Percentiles rank a stretch among this genome's conserved stretches.
Conservation (phyloP, 2,329 filamentous ascomycete species). For the Aspergillus neoniger region DNA sequence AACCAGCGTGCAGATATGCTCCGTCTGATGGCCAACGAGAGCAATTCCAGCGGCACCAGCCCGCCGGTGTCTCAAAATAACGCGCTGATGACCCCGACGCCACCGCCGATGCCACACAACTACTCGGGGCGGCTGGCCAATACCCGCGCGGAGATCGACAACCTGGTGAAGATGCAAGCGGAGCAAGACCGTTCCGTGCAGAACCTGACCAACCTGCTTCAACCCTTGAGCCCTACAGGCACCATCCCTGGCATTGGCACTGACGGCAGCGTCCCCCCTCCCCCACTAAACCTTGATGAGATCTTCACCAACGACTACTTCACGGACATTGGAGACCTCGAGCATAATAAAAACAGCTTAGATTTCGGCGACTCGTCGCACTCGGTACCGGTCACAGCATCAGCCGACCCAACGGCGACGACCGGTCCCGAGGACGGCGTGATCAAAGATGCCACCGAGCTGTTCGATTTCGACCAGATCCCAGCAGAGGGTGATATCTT, state of each 20-base stretch:
- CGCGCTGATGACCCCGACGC: slow-evolving; percentile 57
- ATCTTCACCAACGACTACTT: slow-evolving; percentile 62
- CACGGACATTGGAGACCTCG: slow-evolving; percentile 42
- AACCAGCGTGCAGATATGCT: slow-evolving; percentile 52
- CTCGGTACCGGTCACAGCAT: slow-evolving; percentile 19
- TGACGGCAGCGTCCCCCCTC: slow-evolving; percentile 44
- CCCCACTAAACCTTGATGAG: slow-evolving; percentile 57
- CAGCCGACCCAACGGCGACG: slow-evolving; percentile 21
- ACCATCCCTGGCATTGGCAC: slow-evolving; percentile 68
- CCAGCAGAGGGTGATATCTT: slow-evolving; percentile 38
- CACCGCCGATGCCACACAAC: slow-evolving; percentile 56
- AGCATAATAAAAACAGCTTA: slow-evolving; percentile 31
- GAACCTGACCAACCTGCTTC: slow-evolving; percentile 71
- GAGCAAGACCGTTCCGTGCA: slow-evolving; percentile 78
- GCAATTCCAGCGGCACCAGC: slow-evolving; percentile 44
- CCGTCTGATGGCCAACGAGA: slow-evolving; percentile 50
- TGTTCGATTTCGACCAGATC: slow-evolving; percentile 47
- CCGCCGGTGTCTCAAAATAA: slow-evolving; percentile 51
- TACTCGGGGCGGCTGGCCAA: slow-evolving; percentile 56
- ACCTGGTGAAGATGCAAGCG: slow-evolving; percentile 74
- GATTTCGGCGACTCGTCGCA: slow-evolving; percentile 26
- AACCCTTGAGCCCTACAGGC: slow-evolving; percentile 78
- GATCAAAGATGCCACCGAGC: slow-evolving; percentile 38
- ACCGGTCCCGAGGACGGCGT: slow-evolving; percentile 26
- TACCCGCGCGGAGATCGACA: slow-evolving; percentile 74